Conservation (phyloP, 2,329 filamentous ascomycete species). For the Colletotrichum sp. region DNA sequence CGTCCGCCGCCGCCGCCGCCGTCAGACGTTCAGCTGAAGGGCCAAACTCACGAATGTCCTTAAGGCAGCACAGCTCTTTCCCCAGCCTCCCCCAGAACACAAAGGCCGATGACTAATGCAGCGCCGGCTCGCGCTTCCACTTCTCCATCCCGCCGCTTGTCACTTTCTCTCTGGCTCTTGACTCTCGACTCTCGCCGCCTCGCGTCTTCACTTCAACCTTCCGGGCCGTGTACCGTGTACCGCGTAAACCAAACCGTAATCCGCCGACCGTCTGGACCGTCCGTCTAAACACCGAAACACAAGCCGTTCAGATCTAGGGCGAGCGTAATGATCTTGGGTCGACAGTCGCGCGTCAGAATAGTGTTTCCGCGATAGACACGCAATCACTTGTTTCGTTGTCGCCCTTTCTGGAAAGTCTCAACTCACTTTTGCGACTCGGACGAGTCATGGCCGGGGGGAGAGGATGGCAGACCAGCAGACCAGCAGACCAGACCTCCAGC, state of each 20-base stretch:
- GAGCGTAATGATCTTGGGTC: slow-evolving; percentile 7
- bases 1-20: not conserved
- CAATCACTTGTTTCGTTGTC: slow-evolving; percentile 21
- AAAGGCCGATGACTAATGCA: not conserved
- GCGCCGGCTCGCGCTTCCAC: not conserved
- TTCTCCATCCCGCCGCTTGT: not conserved
- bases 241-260: not conserved
- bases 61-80: not conserved
- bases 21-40: not conserved
- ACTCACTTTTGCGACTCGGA: slow-evolving; percentile 18
- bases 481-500: not conserved
- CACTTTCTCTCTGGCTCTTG: not conserved
- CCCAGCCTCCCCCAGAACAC: not conserved
- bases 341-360: slow-evolving; percentile 8
- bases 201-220: not conserved
- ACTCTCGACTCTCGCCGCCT: not conserved
- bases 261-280: not conserved
- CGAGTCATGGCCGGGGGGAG: not conserved
- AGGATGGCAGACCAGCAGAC: not conserved
- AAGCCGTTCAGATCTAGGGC: slow-evolving; percentile 10
- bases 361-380: slow-evolving; percentile 14
- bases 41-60: not conserved
- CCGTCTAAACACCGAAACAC: slow-evolving; percentile 10
- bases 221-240: not conserved
- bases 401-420: slow-evolving; percentile 19